A percentile compares a stretch with the other conserved stretches of the same genome.
Evolutionary conservation across 192 early-diverging fungal species (phyloP).

Genomic region (Chytriomyces confervae): DNA sequence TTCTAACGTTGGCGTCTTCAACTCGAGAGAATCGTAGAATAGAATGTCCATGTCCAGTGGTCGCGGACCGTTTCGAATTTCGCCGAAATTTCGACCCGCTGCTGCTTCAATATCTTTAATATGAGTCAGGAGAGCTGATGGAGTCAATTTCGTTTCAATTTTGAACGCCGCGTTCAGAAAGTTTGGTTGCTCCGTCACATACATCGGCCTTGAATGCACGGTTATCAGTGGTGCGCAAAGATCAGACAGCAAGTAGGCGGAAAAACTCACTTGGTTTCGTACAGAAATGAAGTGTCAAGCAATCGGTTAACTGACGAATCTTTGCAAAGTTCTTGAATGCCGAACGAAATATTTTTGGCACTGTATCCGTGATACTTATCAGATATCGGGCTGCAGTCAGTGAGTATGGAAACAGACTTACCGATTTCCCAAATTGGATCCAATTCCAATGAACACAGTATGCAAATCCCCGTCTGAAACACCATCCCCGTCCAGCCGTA

Average conservation of each 20-base stretch:
- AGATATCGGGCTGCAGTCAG: not conserved
- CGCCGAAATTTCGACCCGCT: constrained; percentile 74
- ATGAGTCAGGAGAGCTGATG: constrained; percentile 70
- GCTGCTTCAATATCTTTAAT: constrained; percentile 85
- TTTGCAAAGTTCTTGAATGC: constrained; percentile 62
- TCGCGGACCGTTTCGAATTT: constrained; percentile 82
- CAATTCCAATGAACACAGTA: constrained; percentile 81
- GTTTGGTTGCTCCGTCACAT: constrained; percentile 84
- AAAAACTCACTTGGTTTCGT: constrained; percentile 73
- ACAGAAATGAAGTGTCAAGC: constrained; percentile 92
- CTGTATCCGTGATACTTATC: not conserved
- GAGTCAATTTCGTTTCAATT: constrained; percentile 77
- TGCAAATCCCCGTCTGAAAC: constrained; percentile 43
- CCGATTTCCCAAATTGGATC: constrained; percentile 90
- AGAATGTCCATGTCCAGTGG: constrained; percentile 96
- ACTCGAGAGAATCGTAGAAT: constrained; percentile 81
- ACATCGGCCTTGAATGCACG: constrained; percentile 74
- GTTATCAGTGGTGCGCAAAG: not conserved
- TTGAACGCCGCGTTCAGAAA: constrained; percentile 92
- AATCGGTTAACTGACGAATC: constrained; percentile 52
- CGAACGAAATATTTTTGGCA: constrained; percentile 74
- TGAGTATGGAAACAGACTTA: constrained; percentile 25
- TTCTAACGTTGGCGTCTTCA: constrained; percentile 68
- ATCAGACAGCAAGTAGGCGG: not conserved
- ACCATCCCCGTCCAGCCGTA: not conserved